Percentiles rank a stretch among this genome's conserved stretches.
Conservation (phyloP, 257 asterid genomes). For the Ligustrum vulgare region DNA sequence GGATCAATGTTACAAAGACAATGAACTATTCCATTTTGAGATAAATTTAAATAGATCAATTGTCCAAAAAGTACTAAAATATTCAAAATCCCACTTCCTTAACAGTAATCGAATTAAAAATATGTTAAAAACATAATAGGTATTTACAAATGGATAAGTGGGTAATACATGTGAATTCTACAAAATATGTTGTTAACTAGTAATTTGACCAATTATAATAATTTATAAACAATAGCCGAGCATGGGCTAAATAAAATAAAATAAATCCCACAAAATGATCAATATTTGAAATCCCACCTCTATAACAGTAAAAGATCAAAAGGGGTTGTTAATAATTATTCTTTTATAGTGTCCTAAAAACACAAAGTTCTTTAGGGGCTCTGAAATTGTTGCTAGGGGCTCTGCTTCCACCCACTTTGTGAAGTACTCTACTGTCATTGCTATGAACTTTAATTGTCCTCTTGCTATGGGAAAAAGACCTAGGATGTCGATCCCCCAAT, state of each 20-base stretch:
- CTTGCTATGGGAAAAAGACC: no score
- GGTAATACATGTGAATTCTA: no score
- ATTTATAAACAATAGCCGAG: no score
- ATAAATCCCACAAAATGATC: not conserved
- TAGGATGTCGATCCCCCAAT: no score
- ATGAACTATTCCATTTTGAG: not conserved
- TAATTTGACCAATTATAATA: no score
- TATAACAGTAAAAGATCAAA: not conserved
- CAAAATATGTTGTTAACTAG: no score
- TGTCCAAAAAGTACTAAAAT: not conserved
- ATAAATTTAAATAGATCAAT: not conserved
- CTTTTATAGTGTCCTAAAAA: slow-evolving; percentile 58
- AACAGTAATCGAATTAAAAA: not conserved
- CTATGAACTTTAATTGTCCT: no score
- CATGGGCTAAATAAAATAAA: not conserved
- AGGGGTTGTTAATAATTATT: slow-evolving; percentile 37
- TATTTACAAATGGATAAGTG: not conserved
- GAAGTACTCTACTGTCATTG: no score
- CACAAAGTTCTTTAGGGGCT: no score
- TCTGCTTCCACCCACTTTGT: no score
- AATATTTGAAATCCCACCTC: not conserved
- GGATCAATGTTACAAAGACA: not conserved
- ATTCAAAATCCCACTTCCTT: not conserved
- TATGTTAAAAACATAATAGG: not conserved
- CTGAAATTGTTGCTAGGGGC: no score